Base-by-base conservation (phyloP, 768 basidiomycete genomes). In the Cystofilobasidium capitatum region DNA sequence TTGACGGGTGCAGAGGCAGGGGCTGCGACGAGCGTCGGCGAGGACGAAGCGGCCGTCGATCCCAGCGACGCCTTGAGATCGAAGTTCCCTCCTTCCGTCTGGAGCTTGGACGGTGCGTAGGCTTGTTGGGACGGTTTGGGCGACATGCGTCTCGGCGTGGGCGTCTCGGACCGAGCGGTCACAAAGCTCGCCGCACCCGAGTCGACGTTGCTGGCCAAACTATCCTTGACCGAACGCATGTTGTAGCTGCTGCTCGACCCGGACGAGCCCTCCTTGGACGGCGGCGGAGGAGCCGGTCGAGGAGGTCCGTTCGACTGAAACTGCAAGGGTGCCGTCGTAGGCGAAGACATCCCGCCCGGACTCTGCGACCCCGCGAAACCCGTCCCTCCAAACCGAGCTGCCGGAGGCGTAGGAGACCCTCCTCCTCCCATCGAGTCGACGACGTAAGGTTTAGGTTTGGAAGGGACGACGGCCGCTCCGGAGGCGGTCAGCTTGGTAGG, bases 331-430 rank as follows among this genome's bases (percentile, higher is more conserved):
- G 62, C 24, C 33, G 59, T n/a, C 31, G 62, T 13, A 24, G 60
- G 49, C 58, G 57, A 36, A 36, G 64, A 31, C 2, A 22, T 10
- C 31, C 20, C 10, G 22, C 39, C 29, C 4, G 36, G 17, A 26
- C 33, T n/a, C 47, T 70, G 66, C 20, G 74, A 61, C 9, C 92
- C 93, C 37, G 86, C 94, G 24, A 96, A 83, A 2, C 94, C 94
- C 2, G 91, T 93, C 1, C 91, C 92, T 12, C 86, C 86, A 79
- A 96, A 97, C 1, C 94, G 83, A 0, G 89, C 82, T 8, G 88
- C 86, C 6, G 86, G 35, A 57, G 49, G 74, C 66, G 33, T 62
- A 12, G 67, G 26, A 13, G 55, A 24, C 22, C n/a, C n/a, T 26
- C 47, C 47, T n/a, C n/a, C n/a, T n/a, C n/a, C n/a, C n/a, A n/a